Evolutionary conservation across 257 asterid species (phyloP).

Genomic region (Solanum piurae): DNA sequence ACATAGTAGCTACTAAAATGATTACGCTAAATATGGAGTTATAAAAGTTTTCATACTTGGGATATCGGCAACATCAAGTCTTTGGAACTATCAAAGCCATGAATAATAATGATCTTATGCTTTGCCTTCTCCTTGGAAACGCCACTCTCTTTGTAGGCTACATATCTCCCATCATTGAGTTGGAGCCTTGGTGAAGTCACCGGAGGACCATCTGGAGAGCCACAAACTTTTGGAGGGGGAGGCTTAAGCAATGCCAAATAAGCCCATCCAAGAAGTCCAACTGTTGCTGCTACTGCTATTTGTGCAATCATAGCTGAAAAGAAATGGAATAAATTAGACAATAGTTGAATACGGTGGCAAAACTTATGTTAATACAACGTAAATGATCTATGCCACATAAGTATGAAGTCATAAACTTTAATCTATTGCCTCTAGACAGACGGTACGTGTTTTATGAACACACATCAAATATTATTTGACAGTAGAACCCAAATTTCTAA

Average conservation of each 20-base stretch:
- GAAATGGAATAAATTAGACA: neutral
- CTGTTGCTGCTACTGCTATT: slow-evolving; percentile 35
- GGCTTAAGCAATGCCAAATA: slow-evolving; percentile 47
- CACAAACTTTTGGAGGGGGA: slow-evolving; percentile 55
- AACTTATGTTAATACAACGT: neutral
- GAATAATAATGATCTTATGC: slow-evolving; percentile 45
- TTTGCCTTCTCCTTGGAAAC: slow-evolving; percentile 50
- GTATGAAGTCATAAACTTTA: neutral
- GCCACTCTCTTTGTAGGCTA: slow-evolving; percentile 70
- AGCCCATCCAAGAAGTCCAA: slow-evolving; percentile 41
- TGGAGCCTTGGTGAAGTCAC: slow-evolving; percentile 58
- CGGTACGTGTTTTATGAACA: neutral
- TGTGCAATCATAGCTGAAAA: slow-evolving; percentile 43
- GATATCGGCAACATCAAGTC: slow-evolving; percentile 44
- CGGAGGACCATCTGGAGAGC: slow-evolving; percentile 72
- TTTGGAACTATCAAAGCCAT: slow-evolving; percentile 64
- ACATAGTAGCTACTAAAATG: neutral
- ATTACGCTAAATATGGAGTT: neutral
- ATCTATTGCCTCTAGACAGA: neutral
- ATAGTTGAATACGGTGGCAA: neutral
- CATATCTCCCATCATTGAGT: slow-evolving; percentile 62
- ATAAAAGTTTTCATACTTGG: slow-evolving; percentile 27
- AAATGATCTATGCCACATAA: neutral
- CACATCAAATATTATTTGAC: neutral
- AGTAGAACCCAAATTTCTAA: neutral